Base-by-base conservation (phyloP, 371 early-diverging fungal species). In the Actinomucor elegans region DNA sequence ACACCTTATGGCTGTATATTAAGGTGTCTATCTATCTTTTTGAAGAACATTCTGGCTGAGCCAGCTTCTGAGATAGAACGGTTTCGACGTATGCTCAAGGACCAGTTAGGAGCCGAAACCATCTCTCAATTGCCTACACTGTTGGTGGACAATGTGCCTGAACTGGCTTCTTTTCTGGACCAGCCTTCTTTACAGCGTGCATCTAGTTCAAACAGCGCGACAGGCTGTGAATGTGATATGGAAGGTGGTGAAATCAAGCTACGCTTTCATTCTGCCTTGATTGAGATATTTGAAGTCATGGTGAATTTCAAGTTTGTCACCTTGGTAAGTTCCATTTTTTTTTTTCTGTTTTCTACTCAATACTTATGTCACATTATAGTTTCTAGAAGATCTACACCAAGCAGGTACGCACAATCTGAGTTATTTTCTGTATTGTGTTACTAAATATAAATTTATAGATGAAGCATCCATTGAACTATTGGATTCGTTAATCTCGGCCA, bases 371-470 rank as follows among this genome's bases (percentile, higher is more conserved):
- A 38, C 46, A n/a, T n/a, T 50, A 38, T 43, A 76, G 77, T 72
- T 76, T 63, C 48, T 76, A 57, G 77, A 76, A 64, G 77, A 76
- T 71, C 64, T 76, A 24, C 77, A 76, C 54, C 73, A 76, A 70
- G 77, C 77, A 51, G 77, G 77, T 76, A 66, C n/a, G 53, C 28
- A 33, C n/a, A n/a, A n/a, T n/a, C n/a, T n/a, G n/a, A n/a, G n/a
- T n/a, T n/a, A n/a, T n/a, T n/a, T n/a, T n/a, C n/a, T n/a, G n/a
- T n/a, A n/a, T n/a, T n/a, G n/a, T n/a, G n/a, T n/a, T n/a, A n/a
- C n/a, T n/a, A n/a, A n/a, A n/a, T n/a, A n/a, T n/a, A n/a, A 4
- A 17, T 31, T 42, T 33, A 18, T 58, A 71, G 77, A 77, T 44
- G 74, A 77, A 50, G 70, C 77, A 10, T 74, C 74, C 0, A 66